Conservation (phyloP, 345 rosid species). For the Rhodamnia rubescens region DNA sequence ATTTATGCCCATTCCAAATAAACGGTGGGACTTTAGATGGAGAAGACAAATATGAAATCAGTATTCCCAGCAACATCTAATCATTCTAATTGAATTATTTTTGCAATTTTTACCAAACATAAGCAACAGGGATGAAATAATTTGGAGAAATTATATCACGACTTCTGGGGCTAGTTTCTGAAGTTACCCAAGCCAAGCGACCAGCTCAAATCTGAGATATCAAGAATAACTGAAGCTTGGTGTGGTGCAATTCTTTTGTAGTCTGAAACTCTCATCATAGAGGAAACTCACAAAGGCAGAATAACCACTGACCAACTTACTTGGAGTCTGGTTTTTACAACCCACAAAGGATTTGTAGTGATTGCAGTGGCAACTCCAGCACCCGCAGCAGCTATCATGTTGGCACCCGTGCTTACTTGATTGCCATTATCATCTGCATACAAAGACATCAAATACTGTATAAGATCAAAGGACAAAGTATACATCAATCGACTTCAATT, state of each 20-base stretch:
- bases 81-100: neutral
- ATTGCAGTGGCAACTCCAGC: conserved; percentile 92
- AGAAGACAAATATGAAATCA: neutral
- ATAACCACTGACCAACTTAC: conserved; percentile 25
- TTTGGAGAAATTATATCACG: neutral
- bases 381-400: conserved; percentile 87
- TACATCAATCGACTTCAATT: neutral
- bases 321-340: conserved; percentile 95
- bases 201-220: neutral
- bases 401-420: conserved; percentile 57
- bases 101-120: neutral
- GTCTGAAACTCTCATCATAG: neutral
- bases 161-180: neutral
- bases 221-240: neutral
- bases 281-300: neutral
- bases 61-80: neutral
- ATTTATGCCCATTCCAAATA: neutral
- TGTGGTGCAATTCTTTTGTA: neutral
- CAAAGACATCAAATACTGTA: neutral
- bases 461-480: neutral
- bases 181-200: neutral
- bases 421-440: conserved; percentile 29
- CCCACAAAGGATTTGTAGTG: conserved; percentile 94
- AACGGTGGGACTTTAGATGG: neutral
- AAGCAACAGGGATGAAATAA: neutral